Evolutionary conservation across 306 rosid genomes (phyloP).

Genomic region (Cicer judaicum): DNA sequence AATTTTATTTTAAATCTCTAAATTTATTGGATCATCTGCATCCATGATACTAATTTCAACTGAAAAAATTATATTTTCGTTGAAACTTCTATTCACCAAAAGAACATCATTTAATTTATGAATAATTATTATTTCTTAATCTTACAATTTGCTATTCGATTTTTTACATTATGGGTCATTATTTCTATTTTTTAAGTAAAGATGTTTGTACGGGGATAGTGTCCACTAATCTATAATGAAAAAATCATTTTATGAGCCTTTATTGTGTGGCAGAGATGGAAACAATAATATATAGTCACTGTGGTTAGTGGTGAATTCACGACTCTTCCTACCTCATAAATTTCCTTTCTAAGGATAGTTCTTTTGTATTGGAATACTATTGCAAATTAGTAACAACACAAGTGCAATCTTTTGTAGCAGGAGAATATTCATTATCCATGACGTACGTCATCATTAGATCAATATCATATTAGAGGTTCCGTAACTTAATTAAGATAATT

Average conservation of each 20-base stretch:
- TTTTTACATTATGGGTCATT: background rate
- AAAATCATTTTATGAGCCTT: background rate
- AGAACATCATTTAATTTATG: background rate
- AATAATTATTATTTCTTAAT: background rate
- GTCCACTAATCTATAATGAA: slow-evolving; percentile 1
- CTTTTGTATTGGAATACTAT: background rate
- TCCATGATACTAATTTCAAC: no score
- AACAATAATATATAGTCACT: background rate
- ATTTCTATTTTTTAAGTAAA: background rate
- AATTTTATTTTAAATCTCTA: no score
- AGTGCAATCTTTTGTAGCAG: no score
- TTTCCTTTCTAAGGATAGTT: background rate
- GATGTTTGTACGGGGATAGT: background rate
- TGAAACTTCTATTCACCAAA: background rate
- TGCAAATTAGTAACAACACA: no score
- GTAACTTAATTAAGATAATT: no score
- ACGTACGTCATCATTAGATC: no score
- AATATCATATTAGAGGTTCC: no score
- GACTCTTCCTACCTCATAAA: background rate
- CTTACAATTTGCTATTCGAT: background rate
- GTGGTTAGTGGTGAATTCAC: slow-evolving; percentile 8
- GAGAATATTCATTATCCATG: no score
- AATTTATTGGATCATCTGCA: no score
- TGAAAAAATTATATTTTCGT: no score
- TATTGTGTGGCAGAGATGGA: background rate